Evolutionary conservation across 192 early-diverging fungal genomes (phyloP), one percentile per base, ranked within the genome.

Genomic region (Coemansia sp.): DNA sequence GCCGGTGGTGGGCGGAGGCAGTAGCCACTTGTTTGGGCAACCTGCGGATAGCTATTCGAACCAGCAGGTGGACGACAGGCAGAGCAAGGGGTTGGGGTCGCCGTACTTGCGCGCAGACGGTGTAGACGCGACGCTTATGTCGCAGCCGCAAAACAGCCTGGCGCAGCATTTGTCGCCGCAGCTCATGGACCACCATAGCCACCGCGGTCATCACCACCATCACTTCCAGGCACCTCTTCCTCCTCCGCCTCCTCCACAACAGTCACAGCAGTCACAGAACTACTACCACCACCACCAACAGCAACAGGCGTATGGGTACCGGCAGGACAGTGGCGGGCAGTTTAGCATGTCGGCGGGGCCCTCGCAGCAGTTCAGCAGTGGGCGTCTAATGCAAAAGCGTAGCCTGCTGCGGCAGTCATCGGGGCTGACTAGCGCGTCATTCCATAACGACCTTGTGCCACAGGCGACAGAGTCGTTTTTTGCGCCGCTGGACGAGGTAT

Each of bases 121-220:
- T 22, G 65, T 65, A 35, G 59, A 78, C 62, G 65, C 69, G 17
- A 78, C 69, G 55, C 58, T 78, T 18, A 72, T 78, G 75, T 78
- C 75, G 62, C 75, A 78, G 69, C 75, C 75, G 44, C 75, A 78
- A 32, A 78, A 78, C 62, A 78, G 75, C 43, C 59, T 78, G 53
- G 63, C 59, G 36, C 69, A 68, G 22, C 58, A 68, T 12, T 6
- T 78, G 38, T 78, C 75, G 56, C 75, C 75, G 43, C 69, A 37
- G 12, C 60, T 78, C 40, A 52, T 57, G 11, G 63, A 65, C 54
- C 63, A 50, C 12, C 21, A 46, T 3, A 11, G n/a, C 24, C 29
- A 32, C 29, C 29, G n/a, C n/a, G n/a, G n/a, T n/a, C n/a, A 32
- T 7, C 29, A 32, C 29, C 29, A 50, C 24, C 46, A 46, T 3